Evolutionary conservation across 106 monocot genomes (phyloP).

Genomic region (Amphibolis antarctica): DNA sequence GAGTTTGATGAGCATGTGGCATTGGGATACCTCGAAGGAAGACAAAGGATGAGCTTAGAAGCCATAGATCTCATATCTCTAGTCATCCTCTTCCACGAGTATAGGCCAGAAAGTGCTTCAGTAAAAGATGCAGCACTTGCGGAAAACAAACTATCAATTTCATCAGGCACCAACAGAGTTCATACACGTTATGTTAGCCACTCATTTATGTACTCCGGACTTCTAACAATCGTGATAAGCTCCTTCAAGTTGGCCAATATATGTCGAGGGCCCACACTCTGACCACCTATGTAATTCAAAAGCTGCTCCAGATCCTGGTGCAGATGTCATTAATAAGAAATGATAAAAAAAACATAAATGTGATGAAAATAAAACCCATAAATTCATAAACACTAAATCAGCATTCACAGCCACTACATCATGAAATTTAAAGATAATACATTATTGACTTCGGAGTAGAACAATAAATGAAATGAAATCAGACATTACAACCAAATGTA

Average conservation of each 20-base stretch:
- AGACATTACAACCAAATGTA: too few relatives aligned
- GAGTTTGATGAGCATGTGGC: too few relatives aligned
- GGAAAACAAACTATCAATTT: not conserved
- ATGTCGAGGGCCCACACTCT: constrained; percentile 80
- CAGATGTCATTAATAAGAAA: not conserved
- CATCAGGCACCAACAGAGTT: not conserved
- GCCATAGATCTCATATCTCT: too few relatives aligned
- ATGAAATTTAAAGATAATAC: too few relatives aligned
- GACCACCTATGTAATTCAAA: constrained; percentile 59
- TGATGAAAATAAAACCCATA: too few relatives aligned
- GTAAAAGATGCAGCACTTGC: not conserved
- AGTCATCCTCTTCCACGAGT: too few relatives aligned
- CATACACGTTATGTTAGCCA: constrained; percentile 1
- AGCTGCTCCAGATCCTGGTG: constrained; percentile 78
- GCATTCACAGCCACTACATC: too few relatives aligned
- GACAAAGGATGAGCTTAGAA: too few relatives aligned
- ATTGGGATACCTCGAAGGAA: too few relatives aligned
- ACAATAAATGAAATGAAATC: too few relatives aligned
- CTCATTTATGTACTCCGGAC: constrained; percentile 36
- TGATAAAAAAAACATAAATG: not conserved
- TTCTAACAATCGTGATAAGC: constrained; percentile 49
- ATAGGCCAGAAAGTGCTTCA: not conserved
- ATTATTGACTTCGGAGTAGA: too few relatives aligned
- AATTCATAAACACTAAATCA: too few relatives aligned
- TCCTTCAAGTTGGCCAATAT: constrained; percentile 72